phyloP scores from a whole-genome alignment of 257 asterid species.

The Prunella vulgaris region DNA sequence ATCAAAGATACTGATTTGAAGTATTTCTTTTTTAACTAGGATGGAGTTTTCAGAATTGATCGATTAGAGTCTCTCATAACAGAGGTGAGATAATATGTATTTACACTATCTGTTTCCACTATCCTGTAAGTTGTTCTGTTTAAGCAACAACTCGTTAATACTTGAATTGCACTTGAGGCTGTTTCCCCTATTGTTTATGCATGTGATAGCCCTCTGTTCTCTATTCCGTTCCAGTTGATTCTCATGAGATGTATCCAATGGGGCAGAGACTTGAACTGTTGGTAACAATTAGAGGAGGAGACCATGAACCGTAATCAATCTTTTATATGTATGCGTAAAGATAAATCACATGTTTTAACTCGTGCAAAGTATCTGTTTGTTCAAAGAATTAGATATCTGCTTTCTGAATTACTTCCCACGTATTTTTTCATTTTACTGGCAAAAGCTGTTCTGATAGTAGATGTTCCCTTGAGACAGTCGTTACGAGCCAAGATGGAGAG shows the following conservation, averaged over 20 bases:
- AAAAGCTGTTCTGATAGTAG: conserved; percentile 22
- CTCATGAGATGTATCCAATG: background rate
- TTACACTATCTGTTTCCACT: background rate
- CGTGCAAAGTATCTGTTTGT: background rate
- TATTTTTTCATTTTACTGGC: conserved; percentile 16
- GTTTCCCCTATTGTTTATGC: background rate
- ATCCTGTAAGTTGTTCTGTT: conserved; percentile 17
- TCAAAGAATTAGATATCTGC: background rate
- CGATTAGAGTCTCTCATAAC: conserved; percentile 86
- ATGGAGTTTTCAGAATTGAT: conserved; percentile 89
- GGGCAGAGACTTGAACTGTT: background rate
- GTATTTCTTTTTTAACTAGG: conserved; percentile 41
- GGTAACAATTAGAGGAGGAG: too few relatives aligned
- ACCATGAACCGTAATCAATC: too few relatives aligned
- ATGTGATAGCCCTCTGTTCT: background rate
- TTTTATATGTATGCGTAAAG: too few relatives aligned
- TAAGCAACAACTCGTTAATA: background rate
- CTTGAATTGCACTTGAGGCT: conserved; percentile 1
- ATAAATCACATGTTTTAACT: background rate
- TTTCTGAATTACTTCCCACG: background rate
- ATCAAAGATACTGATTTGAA: conserved; percentile 32
- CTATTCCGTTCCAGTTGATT: conserved; percentile 6
- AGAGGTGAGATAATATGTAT: conserved; percentile 57
- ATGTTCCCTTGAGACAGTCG: conserved; percentile 49
- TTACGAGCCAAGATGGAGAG: conserved; percentile 76